These are phyloP conservation scores for Phytopythium cucurbitacearum DNA, from an alignment of 352 stramenopile genomes.

Conservation along the genomic window DNA sequence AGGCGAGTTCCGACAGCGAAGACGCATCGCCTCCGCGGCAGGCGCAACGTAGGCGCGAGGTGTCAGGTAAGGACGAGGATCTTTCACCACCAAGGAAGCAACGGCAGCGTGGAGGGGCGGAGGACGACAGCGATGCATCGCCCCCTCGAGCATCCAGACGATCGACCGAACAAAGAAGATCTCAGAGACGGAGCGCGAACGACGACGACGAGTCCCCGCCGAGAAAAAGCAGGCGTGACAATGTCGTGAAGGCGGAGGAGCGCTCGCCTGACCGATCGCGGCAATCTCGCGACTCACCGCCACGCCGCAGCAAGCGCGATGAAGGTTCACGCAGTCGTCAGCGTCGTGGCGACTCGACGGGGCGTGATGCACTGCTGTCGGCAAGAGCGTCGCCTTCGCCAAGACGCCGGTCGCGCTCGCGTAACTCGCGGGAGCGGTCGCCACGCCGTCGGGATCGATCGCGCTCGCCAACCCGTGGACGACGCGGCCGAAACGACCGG, in stretches of 20 bases:
- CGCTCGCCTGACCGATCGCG: too few species aligned
- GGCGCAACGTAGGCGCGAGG: slow-evolving; percentile 1
- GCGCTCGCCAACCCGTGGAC: too few species aligned
- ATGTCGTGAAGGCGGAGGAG: too few species aligned
- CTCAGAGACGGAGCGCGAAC: slow-evolving; percentile 10
- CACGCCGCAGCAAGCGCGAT: not conserved
- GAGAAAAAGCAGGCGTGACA: slow-evolving; percentile 6
- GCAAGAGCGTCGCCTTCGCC: too few species aligned
- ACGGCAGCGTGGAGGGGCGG: not conserved
- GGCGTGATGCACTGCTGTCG: slow-evolving; percentile 3
- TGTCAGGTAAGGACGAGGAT: slow-evolving; percentile 8
- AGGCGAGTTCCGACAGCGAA: not conserved
- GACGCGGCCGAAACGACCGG: too few species aligned
- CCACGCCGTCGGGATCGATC: too few species aligned
- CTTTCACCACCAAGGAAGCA: slow-evolving; percentile 13
- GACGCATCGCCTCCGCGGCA: slow-evolving; percentile 17
- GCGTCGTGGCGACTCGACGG: slow-evolving; percentile 18
- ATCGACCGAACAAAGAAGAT: slow-evolving; percentile 5
- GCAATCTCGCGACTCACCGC: not conserved
- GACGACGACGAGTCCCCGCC: slow-evolving; percentile 5
- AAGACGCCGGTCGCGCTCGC: too few species aligned
- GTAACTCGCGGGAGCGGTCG: too few species aligned
- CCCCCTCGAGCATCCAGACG: slow-evolving; percentile 10
- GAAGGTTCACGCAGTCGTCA: not conserved
- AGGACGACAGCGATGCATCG: slow-evolving; percentile 11